These are phyloP conservation scores for Phytophthora europaea DNA, from an alignment of 352 stramenopile species.

Conservation along the genomic window DNA sequence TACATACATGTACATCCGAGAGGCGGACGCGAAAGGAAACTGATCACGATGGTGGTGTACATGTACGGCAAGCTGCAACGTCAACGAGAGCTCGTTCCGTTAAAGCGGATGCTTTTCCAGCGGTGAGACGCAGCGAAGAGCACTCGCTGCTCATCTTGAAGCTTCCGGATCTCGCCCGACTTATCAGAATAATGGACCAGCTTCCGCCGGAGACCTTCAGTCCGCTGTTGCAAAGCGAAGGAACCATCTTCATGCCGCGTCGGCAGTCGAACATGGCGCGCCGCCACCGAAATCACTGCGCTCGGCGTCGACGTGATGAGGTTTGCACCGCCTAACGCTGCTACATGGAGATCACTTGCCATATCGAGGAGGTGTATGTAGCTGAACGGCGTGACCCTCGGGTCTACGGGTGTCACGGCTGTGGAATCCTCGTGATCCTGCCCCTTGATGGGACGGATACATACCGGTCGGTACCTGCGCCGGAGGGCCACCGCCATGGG, in stretches of 20 bases:
- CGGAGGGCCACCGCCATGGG: constrained; percentile 2
- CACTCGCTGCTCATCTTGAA: constrained; percentile 30
- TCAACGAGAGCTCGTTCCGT: constrained; percentile 24
- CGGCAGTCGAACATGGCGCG: neutral
- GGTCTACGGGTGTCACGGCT: constrained; percentile 21
- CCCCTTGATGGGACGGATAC: constrained; percentile 34
- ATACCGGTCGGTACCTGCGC: constrained; percentile 20
- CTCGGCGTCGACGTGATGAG: neutral
- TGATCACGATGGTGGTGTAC: constrained; percentile 32
- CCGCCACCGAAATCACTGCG: constrained; percentile 18
- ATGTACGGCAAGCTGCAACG: constrained; percentile 6
- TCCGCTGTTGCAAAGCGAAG: constrained; percentile 28
- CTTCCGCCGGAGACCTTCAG: constrained; percentile 20
- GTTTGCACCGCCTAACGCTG: constrained; percentile 1
- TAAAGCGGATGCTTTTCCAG: constrained; percentile 43
- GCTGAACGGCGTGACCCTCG: constrained; percentile 12
- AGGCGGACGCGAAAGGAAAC: constrained; percentile 33
- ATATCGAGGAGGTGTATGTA: neutral
- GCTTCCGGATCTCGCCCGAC: constrained; percentile 35
- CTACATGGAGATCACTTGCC: neutral
- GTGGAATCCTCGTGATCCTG: constrained; percentile 26
- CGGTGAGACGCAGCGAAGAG: constrained; percentile 31
- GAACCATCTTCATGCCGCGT: neutral
- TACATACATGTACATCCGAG: neutral
- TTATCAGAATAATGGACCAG: constrained; percentile 19